phyloP scores from a whole-genome alignment of 331 rosid genomes.

The Stylosanthes scabra region DNA sequence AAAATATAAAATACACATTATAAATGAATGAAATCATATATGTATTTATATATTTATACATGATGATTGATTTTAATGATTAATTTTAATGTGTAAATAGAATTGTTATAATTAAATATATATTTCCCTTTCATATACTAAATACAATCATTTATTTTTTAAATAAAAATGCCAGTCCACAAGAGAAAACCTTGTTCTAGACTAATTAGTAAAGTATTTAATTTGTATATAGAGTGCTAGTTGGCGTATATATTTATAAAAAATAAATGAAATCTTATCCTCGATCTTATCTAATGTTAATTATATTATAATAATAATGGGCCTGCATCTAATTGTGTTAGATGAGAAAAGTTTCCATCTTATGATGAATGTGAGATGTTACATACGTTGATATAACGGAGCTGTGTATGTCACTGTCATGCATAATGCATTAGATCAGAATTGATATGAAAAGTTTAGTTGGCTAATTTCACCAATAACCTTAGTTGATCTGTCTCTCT shows the following conservation, averaged over 20 bases:
- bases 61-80: no score
- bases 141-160: background rate
- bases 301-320: background rate
- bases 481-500: constrained; percentile 35
- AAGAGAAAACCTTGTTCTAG: background rate
- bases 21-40: no score
- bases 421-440: no score
- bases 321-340: constrained; percentile 17
- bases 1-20: no score
- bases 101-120: background rate
- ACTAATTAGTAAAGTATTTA: background rate
- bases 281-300: constrained; percentile 30
- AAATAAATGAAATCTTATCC: background rate
- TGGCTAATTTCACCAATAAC: constrained; percentile 25
- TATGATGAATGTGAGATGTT: background rate
- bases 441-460: constrained; percentile 17
- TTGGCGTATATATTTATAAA: constrained; percentile 1
- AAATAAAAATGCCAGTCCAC: background rate
- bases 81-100: no score
- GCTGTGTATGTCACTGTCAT: constrained; percentile 25
- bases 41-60: no score
- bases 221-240: background rate
- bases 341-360: background rate
- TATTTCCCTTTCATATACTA: background rate
- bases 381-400: background rate